Evolutionary conservation across 495 filamentous ascomycete species (phyloP), one percentile per base, ranked within the genome.

Genomic region (Hypoxylon rickii): DNA sequence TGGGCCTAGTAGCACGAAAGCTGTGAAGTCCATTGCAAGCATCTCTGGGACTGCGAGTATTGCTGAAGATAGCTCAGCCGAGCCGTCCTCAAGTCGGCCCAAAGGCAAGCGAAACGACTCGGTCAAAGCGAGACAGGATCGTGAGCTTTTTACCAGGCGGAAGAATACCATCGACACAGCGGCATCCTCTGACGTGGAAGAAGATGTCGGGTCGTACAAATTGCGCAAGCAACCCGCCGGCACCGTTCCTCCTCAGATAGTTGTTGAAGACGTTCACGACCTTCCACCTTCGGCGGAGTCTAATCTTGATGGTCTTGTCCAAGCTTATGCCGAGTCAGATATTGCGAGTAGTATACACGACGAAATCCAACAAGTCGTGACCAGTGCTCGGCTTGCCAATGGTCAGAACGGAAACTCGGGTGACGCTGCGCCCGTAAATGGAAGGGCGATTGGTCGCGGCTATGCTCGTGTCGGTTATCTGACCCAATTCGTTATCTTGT

Each of bases 11-110:
- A 96, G 90, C 64, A 83, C 90, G 22, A 80, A 86, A 44, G 92
- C 90, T n/a, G 83, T 96, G 49, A 97, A 97, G 68, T 96, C 91
- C 0, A 85, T 96, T 44, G 86, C 89, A 1, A 96, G 91, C 70
- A 78, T 86, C 8, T 91, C 88, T 51, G 78, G 79, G 21, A 26
- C 47, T 33, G 87, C 83, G 64, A 86, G 83, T 21, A 86, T 80
- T 55, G 76, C 81, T 8, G 78, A 83, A 17, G 84, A 89, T 33
- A 78, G 79, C 43, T 74, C 70, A 41, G 41, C 53, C 0, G 65
- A 66, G 13, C 70, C 73, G 6, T 73, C 73, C 1, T 72, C 76
- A 20, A 74, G 80, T 5, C 81, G 88, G 33, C 89, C 89, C 0
- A 85, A 78, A 63, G 74, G 63, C 44, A 86, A 84, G 58, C 84